These are phyloP conservation scores for Wickerhamomyces kurtzmanii DNA, from an alignment of 805 yeast genomes.

Conservation along the genomic window DNA sequence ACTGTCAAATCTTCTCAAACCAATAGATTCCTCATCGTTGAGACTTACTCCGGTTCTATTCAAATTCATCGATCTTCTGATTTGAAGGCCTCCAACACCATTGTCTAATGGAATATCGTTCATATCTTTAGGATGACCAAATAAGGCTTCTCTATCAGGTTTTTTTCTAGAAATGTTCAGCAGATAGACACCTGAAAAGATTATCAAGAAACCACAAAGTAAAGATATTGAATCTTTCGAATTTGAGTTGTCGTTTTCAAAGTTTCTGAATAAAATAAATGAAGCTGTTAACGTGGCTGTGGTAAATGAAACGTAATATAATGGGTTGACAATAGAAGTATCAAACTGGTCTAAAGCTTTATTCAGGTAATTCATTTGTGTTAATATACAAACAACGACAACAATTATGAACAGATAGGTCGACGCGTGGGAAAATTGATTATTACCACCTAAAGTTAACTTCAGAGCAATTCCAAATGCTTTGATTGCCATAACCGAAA, in stretches of 20 bases:
- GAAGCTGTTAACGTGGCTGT: conserved; percentile 82
- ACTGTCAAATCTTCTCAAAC: conserved; percentile 52
- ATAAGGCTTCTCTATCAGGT: conserved; percentile 37
- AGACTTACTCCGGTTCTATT: conserved; percentile 28
- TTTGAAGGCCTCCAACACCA: conserved; percentile 68
- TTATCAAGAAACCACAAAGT: conserved; percentile 76
- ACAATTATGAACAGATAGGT: conserved; percentile 75
- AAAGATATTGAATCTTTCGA: conserved; percentile 73
- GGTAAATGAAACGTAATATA: conserved; percentile 86
- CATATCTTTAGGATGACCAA: conserved; percentile 39
- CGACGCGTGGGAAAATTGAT: conserved; percentile 78
- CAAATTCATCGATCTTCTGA: conserved; percentile 68
- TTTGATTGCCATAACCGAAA: conserved; percentile 85
- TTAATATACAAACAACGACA: conserved; percentile 71
- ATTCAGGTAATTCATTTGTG: conserved; percentile 92
- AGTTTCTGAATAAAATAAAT: conserved; percentile 77
- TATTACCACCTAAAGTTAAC: conserved; percentile 73
- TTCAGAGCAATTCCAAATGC: conserved; percentile 90
- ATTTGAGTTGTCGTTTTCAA: conserved; percentile 79
- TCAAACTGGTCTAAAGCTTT: conserved; percentile 91
- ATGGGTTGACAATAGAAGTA: conserved; percentile 84
- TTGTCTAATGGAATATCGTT: conserved; percentile 76
- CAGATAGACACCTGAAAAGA: conserved; percentile 79
- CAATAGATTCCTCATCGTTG: conserved; percentile 36
- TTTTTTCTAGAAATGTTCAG: conserved; percentile 68